phyloP scores from a whole-genome alignment of 2,329 filamentous ascomycete species.

The Diaporthe longicolla region DNA sequence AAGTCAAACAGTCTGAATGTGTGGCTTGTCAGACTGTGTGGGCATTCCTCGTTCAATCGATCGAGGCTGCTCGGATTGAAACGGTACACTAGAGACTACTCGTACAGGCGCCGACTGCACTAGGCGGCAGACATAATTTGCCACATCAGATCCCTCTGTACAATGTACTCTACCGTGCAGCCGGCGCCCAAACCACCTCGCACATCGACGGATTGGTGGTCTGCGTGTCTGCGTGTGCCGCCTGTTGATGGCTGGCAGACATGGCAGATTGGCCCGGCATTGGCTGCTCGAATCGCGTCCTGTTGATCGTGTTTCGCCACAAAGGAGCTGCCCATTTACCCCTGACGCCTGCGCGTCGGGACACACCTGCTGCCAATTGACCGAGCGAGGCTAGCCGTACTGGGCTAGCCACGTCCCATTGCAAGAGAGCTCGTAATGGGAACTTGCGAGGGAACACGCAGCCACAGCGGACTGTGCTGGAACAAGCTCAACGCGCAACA shows the following conservation, averaged over 20 bases:
- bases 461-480: slow-evolving; percentile 6
- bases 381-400: slow-evolving; percentile 12
- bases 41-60: neutral
- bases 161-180: neutral
- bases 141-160: neutral
- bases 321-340: slow-evolving; percentile 25
- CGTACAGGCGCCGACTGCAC: neutral
- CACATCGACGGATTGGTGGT: neutral
- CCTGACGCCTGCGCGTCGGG: slow-evolving; percentile 12
- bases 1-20: neutral
- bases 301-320: slow-evolving; percentile 36
- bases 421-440: slow-evolving; percentile 26
- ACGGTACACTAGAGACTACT: neutral
- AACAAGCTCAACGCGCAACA: slow-evolving; percentile 19
- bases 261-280: slow-evolving; percentile 2
- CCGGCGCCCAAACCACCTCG: neutral
- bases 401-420: neutral
- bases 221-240: neutral
- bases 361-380: neutral
- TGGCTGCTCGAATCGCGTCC: slow-evolving; percentile 32
- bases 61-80: slow-evolving; percentile 6
- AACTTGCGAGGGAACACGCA: slow-evolving; percentile 14
- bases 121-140: slow-evolving; percentile 32
- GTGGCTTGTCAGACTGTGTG: neutral
- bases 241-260: neutral